Conservation (phyloP, 75 land plant genomes). For the Cunninghamia lanceolata region DNA sequence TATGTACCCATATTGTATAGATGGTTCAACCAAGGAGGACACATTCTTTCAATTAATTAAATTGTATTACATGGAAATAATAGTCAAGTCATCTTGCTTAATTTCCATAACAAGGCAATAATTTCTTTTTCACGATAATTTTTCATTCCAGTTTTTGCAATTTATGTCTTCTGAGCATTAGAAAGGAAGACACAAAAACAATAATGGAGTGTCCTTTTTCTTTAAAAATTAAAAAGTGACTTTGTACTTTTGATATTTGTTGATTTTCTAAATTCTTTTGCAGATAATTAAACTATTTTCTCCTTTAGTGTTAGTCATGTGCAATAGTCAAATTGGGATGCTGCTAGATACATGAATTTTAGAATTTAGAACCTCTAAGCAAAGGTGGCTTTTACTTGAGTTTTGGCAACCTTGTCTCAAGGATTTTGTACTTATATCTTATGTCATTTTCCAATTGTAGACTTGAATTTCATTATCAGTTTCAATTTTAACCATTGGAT, state of each 20-base stretch:
- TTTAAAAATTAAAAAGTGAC: neutral
- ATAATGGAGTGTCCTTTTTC: neutral
- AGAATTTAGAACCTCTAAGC: neutral
- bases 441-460: neutral
- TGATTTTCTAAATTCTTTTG: neutral
- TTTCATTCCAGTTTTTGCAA: neutral
- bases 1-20: slow-evolving; percentile 4
- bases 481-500: neutral
- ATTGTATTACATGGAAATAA: neutral
- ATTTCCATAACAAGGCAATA: neutral
- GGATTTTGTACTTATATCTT: neutral
- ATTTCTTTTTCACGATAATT: neutral
- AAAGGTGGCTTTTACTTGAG: neutral
- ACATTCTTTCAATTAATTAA: slow-evolving; percentile 5
- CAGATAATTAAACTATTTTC: neutral
- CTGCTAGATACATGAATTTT: neutral
- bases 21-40: too few species aligned
- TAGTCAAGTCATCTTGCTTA: neutral
- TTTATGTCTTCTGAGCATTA: neutral
- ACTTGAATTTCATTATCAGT: neutral
- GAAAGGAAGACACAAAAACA: neutral
- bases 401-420: neutral
- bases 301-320: neutral
- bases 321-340: neutral
- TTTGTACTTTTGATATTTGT: neutral